Conservation (phyloP, 768 basidiomycete species). For the Termitomyces sp. region DNA sequence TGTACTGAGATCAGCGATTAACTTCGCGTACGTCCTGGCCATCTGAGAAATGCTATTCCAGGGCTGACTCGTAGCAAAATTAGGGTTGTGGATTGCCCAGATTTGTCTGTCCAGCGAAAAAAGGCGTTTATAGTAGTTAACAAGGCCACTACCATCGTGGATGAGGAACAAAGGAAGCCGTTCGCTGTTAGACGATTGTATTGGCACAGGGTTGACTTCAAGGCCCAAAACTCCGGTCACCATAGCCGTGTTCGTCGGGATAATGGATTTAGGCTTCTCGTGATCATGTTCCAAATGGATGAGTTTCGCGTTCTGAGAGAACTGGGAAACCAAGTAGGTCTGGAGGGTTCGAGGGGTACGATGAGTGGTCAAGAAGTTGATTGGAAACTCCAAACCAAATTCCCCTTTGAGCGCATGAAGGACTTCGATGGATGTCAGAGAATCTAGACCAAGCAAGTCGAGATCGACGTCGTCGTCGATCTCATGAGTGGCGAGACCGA, state of each 20-base stretch:
- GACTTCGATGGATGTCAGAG: constrained; percentile 60
- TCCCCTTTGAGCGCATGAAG: constrained; percentile 42
- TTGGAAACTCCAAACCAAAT: constrained; percentile 39
- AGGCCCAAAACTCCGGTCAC: constrained; percentile 18
- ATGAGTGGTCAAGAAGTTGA: constrained; percentile 35
- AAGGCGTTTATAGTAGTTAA: constrained; percentile 46
- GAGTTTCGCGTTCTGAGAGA: neutral
- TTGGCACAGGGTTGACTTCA: constrained; percentile 25
- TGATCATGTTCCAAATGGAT: neutral
- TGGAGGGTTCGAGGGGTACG: constrained; percentile 37
- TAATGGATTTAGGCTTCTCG: neutral
- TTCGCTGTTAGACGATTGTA: constrained; percentile 30
- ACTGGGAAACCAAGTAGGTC: constrained; percentile 20
- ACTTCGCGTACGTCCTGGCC: constrained; percentile 46
- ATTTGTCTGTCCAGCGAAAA: constrained; percentile 44
- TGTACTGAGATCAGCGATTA: constrained; percentile 29
- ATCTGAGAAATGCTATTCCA: constrained; percentile 53
- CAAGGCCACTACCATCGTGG: constrained; percentile 71
- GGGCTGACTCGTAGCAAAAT: constrained; percentile 34
- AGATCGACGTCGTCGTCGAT: constrained; percentile 46
- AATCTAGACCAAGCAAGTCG: constrained; percentile 55
- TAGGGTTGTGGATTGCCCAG: constrained; percentile 61
- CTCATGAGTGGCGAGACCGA: constrained; percentile 35
- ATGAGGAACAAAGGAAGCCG: constrained; percentile 54
- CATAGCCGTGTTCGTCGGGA: neutral